Evolutionary conservation across 352 stramenopile genomes (phyloP).

Genomic region (Globisporangium cystogenes): DNA sequence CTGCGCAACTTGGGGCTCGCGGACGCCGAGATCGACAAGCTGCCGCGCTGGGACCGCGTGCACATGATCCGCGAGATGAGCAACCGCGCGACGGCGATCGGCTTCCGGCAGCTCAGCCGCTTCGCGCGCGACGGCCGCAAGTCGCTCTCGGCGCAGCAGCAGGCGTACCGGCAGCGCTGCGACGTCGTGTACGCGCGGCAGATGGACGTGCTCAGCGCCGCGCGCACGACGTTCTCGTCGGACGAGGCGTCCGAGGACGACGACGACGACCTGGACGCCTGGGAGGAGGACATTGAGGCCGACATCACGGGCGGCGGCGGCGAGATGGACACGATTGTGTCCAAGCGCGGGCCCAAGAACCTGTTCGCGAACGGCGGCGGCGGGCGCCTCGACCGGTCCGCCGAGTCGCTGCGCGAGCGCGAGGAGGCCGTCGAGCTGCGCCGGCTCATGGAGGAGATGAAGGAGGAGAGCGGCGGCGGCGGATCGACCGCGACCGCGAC

Average conservation of each 20-base stretch:
- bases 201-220: conserved; percentile 60
- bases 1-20: conserved; percentile 70
- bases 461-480: conserved; percentile 34
- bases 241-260: conserved; percentile 72
- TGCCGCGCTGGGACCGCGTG: conserved; percentile 79
- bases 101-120: conserved; percentile 67
- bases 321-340: conserved; percentile 36
- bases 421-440: conserved; percentile 74
- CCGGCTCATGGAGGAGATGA: conserved; percentile 81
- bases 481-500: conserved; percentile 9
- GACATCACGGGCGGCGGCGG: conserved; percentile 57
- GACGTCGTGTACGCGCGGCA: conserved; percentile 80
- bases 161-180: conserved; percentile 84
- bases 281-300: conserved; percentile 69
- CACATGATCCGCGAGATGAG: conserved; percentile 75
- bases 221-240: conserved; percentile 55
- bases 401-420: conserved; percentile 60
- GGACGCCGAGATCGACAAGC: conserved; percentile 77
- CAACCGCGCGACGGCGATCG: conserved; percentile 61
- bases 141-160: conserved; percentile 75
- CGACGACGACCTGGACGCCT: conserved; percentile 64
- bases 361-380: conserved; percentile 70
- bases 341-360: conserved; percentile 64
- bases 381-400: conserved; percentile 60
- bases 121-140: conserved; percentile 75